phyloP scores from a whole-genome alignment of 2,329 filamentous ascomycete genomes.

The Neopestalotiopsis sp. region DNA sequence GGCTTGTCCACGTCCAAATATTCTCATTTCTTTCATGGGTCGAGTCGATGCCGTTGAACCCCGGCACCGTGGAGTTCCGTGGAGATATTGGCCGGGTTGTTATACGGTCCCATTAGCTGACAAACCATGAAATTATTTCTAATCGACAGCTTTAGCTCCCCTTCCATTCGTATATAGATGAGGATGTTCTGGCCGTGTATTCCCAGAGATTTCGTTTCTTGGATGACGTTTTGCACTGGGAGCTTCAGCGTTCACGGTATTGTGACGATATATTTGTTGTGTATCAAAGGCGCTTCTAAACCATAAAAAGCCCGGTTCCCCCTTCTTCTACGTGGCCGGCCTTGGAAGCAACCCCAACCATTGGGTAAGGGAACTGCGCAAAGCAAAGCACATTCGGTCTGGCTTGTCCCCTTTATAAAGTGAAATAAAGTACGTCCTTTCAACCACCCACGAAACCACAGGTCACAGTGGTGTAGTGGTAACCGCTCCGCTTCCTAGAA shows the following conservation, averaged over 20 bases:
- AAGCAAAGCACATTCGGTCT: no score
- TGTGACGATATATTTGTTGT: no score
- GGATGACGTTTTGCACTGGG: no score
- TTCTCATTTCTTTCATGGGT: background rate
- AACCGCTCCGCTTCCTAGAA: background rate
- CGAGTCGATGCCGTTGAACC: background rate
- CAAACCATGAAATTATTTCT: background rate
- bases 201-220: no score
- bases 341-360: no score
- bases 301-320: no score
- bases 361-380: no score
- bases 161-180: no score
- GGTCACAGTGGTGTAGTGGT: conserved; percentile 1
- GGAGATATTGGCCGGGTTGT: background rate
- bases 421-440: background rate
- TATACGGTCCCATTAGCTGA: background rate
- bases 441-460: conserved; percentile 1
- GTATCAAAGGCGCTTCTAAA: no score
- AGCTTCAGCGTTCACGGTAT: no score
- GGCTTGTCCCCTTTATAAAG: background rate
- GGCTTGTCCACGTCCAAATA: background rate
- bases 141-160: background rate
- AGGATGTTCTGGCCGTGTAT: background rate
- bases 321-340: no score
- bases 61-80: conserved; percentile 7